Evolutionary conservation across 139 green algal genomes (phyloP).

Genomic region (Auxenochlorella pyrenoidosa): DNA sequence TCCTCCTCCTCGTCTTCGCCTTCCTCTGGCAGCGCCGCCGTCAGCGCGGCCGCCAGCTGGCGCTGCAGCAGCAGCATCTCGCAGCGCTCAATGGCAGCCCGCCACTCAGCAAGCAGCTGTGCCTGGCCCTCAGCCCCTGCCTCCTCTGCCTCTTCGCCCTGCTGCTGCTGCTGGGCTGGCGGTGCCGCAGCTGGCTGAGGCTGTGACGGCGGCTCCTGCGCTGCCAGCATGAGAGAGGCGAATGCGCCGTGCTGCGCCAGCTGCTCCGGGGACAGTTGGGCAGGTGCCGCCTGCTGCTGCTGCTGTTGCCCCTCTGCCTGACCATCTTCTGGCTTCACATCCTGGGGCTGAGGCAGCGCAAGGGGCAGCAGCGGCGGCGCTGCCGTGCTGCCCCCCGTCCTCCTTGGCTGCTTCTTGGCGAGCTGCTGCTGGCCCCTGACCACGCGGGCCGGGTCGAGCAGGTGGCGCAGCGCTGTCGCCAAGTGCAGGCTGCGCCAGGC

Average conservation of each 20-base stretch:
- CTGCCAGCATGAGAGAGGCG: background rate
- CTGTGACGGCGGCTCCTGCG: background rate
- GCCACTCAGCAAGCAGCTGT: background rate
- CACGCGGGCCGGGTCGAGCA: background rate
- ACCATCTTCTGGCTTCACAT: background rate
- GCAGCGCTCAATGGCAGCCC: conserved; percentile 9
- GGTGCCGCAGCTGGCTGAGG: background rate
- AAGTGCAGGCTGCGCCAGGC: conserved; percentile 25
- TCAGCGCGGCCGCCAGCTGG: conserved; percentile 3
- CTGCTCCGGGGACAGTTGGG: background rate
- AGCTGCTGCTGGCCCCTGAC: background rate
- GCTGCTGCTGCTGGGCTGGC: background rate
- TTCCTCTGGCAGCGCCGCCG: background rate
- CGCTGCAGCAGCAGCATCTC: conserved; percentile 45
- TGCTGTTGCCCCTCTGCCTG: background rate
- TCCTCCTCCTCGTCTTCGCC: background rate
- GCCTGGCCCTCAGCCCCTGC: background rate
- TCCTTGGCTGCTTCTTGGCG: conserved; percentile 8
- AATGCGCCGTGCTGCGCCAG: conserved; percentile 20
- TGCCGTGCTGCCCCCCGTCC: background rate
- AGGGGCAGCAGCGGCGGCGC: background rate
- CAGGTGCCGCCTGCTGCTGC: too few species aligned
- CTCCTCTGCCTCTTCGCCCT: background rate
- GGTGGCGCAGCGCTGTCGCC: conserved; percentile 27
- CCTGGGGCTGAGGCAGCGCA: background rate